phyloP scores from a whole-genome alignment of 192 early-diverging fungal species.

The Gamsiella multidivaricata region DNA sequence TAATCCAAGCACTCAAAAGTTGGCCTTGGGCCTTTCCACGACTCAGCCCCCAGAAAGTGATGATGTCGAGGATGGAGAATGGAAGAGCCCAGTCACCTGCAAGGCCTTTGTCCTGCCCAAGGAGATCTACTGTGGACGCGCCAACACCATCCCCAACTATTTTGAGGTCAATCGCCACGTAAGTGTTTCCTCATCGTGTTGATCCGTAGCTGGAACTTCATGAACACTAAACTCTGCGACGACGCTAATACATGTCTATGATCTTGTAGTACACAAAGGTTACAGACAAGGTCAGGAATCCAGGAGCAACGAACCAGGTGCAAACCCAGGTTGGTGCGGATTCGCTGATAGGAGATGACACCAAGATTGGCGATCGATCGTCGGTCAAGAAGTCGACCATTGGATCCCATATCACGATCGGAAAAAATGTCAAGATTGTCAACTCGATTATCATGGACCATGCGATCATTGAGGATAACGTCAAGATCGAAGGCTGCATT shows the following conservation, averaged over 20 bases:
- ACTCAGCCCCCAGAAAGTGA: conserved; percentile 31
- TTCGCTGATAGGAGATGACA: conserved; percentile 89
- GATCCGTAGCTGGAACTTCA: not conserved
- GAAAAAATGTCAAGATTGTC: conserved; percentile 94
- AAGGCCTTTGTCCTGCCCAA: conserved; percentile 70
- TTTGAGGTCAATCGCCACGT: conserved; percentile 89
- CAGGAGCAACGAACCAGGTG: conserved; percentile 64
- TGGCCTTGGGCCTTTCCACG: conserved; percentile 40
- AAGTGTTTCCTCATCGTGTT: conserved; percentile 28
- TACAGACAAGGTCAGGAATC: conserved; percentile 73
- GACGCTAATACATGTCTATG: not conserved
- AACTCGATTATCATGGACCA: conserved; percentile 98
- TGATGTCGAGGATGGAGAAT: conserved; percentile 53
- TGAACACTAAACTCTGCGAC: too few relatives aligned
- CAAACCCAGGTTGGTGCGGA: conserved; percentile 83
- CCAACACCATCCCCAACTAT: conserved; percentile 85
- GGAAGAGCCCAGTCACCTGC: conserved; percentile 58
- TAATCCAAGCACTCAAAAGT: conserved; percentile 41
- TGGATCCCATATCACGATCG: conserved; percentile 94
- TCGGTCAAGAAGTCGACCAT: conserved; percentile 94
- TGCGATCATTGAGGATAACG: conserved; percentile 91
- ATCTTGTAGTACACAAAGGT: conserved; percentile 56
- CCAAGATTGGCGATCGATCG: conserved; percentile 92
- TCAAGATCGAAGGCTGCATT: conserved; percentile 88
- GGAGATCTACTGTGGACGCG: conserved; percentile 82